A percentile compares a stretch with the other conserved stretches of the same genome.
phyloP scores from a whole-genome alignment of 257 asterid species.

The Gentiana straminea region DNA sequence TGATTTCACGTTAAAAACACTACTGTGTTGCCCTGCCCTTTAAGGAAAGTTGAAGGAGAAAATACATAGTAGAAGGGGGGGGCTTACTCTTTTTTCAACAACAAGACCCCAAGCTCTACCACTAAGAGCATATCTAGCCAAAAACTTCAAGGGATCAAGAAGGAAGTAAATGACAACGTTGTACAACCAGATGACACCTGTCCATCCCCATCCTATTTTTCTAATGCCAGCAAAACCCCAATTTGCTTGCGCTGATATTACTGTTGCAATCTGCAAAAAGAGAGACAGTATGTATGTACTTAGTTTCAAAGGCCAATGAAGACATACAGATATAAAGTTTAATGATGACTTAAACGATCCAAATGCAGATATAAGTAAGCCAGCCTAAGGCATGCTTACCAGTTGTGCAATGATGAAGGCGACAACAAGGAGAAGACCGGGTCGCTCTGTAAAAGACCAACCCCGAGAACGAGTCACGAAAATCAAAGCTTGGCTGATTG shows the following conservation, averaged over 20 bases:
- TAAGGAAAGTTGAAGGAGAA: too few species aligned
- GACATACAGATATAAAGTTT: too few species aligned
- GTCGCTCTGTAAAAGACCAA: slow-evolving; percentile 37
- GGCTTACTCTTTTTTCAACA: slow-evolving; percentile 34
- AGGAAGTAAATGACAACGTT: slow-evolving; percentile 23
- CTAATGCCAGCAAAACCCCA: slow-evolving; percentile 33
- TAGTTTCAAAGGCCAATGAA: too few species aligned
- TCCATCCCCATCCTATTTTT: slow-evolving; percentile 47
- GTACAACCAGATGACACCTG: slow-evolving; percentile 45
- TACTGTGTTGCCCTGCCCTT: too few species aligned
- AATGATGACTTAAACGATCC: too few species aligned
- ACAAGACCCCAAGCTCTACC: slow-evolving; percentile 44
- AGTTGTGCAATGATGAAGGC: slow-evolving; percentile 40
- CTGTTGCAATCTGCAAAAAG: slow-evolving; percentile 35
- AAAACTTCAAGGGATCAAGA: slow-evolving; percentile 39
- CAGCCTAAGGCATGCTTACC: slow-evolving; percentile 14
- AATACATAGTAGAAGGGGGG: too few species aligned
- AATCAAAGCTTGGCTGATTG: slow-evolving; percentile 47
- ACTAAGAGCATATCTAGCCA: slow-evolving; percentile 39
- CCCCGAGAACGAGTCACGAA: slow-evolving; percentile 49
- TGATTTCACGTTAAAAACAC: not conserved
- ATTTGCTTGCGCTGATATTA: slow-evolving; percentile 29
- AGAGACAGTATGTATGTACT: too few species aligned
- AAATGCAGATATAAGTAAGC: too few species aligned
- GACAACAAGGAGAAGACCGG: slow-evolving; percentile 30